Percentiles rank a stretch among this genome's conserved stretches.
These are phyloP conservation scores for Coemansia sp. DNA, from an alignment of 192 early-diverging fungal species.

Conservation along the genomic window DNA sequence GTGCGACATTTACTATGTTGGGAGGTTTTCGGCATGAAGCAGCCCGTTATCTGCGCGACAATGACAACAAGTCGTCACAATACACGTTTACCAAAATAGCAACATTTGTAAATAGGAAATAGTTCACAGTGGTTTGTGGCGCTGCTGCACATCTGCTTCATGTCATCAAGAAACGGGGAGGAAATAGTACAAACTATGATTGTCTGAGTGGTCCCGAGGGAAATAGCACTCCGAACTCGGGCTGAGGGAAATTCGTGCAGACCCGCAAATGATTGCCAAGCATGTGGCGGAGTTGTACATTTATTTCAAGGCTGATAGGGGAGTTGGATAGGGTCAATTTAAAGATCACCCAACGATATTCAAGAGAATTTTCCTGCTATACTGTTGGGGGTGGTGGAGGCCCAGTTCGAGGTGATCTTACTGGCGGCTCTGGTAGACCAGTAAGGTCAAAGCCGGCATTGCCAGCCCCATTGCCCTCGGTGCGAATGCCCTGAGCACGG, in stretches of 20 bases:
- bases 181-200: not conserved
- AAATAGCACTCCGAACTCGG: not conserved
- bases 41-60: not conserved
- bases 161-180: not conserved
- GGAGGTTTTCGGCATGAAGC: not conserved
- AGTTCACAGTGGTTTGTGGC: not conserved
- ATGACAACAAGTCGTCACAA: not conserved
- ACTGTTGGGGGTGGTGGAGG: not conserved
- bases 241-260: not conserved
- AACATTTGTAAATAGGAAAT: not conserved
- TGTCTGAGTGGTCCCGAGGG: not conserved
- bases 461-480: conserved; percentile 71
- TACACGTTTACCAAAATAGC: not conserved
- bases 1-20: not conserved
- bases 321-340: not conserved
- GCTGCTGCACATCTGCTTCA: not conserved
- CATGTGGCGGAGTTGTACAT: not conserved
- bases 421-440: conserved; percentile 47
- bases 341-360: not conserved
- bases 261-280: not conserved
- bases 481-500: conserved; percentile 52
- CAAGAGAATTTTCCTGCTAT: not conserved
- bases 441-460: conserved; percentile 63
- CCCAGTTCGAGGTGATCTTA: not conserved
- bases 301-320: not conserved